Percentiles rank a stretch among this genome's conserved stretches.
Evolutionary conservation across 306 rosid species (phyloP).

Genomic region (Casuarina cunninghamiana): DNA sequence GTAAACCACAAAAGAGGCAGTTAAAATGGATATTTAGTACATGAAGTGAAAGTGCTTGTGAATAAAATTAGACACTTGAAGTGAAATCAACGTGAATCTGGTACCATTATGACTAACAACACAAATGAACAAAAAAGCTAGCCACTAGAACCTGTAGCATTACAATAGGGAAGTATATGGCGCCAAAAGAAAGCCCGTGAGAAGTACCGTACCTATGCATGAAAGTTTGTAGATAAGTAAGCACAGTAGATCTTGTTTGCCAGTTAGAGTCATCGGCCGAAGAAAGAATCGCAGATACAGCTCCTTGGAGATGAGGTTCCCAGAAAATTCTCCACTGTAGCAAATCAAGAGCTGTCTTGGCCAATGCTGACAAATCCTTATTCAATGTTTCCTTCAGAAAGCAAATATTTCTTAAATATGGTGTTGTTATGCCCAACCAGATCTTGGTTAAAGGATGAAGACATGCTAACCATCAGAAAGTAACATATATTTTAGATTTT

Average conservation of each 20-base stretch:
- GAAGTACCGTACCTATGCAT: constrained; percentile 75
- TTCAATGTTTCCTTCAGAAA: constrained; percentile 84
- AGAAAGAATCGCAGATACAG: constrained; percentile 76
- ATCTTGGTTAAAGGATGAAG: neutral
- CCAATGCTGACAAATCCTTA: constrained; percentile 91
- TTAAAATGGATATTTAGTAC: neutral
- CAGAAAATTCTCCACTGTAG: constrained; percentile 87
- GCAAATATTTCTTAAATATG: constrained; percentile 31
- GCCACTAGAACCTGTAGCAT: constrained; percentile 16
- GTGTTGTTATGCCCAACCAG: constrained; percentile 19
- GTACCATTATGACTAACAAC: neutral
- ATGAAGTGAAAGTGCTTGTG: neutral
- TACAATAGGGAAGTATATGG: constrained; percentile 15
- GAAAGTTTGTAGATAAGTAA: constrained; percentile 86
- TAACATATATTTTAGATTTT: neutral
- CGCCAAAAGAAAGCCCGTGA: constrained; percentile 27
- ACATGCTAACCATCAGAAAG: neutral
- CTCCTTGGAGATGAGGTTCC: constrained; percentile 80
- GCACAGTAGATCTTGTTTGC: constrained; percentile 88
- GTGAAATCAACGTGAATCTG: neutral
- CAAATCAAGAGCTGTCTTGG: constrained; percentile 88
- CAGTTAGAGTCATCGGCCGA: constrained; percentile 88
- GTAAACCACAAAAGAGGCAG: neutral
- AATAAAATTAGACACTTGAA: neutral
- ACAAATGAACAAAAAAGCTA: neutral